Evolutionary conservation across 495 filamentous ascomycete genomes (phyloP).

Genomic region (Penicillium daleae): DNA sequence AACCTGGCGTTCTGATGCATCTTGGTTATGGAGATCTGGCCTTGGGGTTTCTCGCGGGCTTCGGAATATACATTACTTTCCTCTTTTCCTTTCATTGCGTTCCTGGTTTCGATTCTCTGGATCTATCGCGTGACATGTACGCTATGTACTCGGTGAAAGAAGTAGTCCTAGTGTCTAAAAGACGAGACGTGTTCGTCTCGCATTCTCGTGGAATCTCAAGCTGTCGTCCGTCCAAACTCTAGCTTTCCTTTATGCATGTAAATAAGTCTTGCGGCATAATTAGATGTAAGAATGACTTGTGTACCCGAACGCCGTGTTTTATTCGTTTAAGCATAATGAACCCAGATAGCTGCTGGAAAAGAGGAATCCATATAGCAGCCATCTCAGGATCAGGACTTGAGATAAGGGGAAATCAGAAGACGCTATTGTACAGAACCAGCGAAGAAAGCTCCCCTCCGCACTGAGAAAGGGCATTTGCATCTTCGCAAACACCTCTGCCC

Average conservation of each 20-base stretch:
- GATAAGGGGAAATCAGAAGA: conserved; percentile 15
- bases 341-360: not conserved
- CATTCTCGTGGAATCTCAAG: not conserved
- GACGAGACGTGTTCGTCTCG: not conserved
- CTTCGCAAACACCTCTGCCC: not conserved
- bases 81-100: conserved; percentile 18
- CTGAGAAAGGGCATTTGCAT: not conserved
- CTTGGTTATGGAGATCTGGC: conserved; percentile 39
- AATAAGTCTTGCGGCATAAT: not conserved
- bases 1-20: conserved; percentile 43
- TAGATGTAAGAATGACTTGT: not conserved
- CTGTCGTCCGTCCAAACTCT: not conserved
- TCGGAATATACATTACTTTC: conserved; percentile 26
- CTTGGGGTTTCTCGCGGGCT: conserved; percentile 32
- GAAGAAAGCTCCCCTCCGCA: conserved; percentile 1
- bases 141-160: conserved; percentile 4
- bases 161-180: conserved; percentile 23
- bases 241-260: not conserved
- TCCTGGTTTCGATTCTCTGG: not conserved
- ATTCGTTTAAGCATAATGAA: conserved; percentile 8
- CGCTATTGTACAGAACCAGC: conserved; percentile 33
- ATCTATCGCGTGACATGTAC: conserved; percentile 8
- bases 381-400: not conserved
- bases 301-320: conserved; percentile 6
- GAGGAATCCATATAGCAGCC: not conserved